Conservation (phyloP, 306 rosid genomes). For the Trifolium subterraneum region DNA sequence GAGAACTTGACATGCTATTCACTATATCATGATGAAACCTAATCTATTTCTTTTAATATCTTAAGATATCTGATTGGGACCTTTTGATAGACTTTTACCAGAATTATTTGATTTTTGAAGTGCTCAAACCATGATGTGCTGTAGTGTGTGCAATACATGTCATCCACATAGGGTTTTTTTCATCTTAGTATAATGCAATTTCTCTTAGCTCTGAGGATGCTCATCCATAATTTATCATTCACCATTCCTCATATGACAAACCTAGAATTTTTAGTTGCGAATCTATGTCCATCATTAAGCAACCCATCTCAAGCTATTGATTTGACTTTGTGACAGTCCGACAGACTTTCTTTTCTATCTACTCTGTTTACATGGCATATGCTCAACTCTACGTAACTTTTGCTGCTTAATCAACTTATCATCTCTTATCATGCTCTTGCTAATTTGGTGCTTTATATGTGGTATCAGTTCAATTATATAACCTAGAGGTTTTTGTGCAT, state of each 20-base stretch:
- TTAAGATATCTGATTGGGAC: too few relatives aligned
- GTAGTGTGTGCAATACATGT: background rate
- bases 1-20: too few relatives aligned
- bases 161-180: background rate
- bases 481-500: conserved; percentile 5
- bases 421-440: conserved; percentile 8
- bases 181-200: background rate
- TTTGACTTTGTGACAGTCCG: background rate
- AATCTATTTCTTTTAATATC: too few relatives aligned
- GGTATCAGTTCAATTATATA: conserved; percentile 11
- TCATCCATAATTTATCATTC: conserved; percentile 10
- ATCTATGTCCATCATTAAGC: background rate
- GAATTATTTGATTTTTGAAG: background rate
- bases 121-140: background rate
- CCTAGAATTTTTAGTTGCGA: conserved; percentile 18
- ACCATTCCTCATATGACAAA: background rate
- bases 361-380: conserved; percentile 2
- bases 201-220: background rate
- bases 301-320: background rate
- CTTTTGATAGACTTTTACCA: background rate
- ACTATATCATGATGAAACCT: too few relatives aligned
- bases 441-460: conserved; percentile 11
- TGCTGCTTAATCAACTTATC: background rate
- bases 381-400: background rate
- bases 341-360: background rate